These are phyloP conservation scores for Botrytis pseudocinerea DNA, from an alignment of 2,329 filamentous ascomycete species.

Conservation along the genomic window DNA sequence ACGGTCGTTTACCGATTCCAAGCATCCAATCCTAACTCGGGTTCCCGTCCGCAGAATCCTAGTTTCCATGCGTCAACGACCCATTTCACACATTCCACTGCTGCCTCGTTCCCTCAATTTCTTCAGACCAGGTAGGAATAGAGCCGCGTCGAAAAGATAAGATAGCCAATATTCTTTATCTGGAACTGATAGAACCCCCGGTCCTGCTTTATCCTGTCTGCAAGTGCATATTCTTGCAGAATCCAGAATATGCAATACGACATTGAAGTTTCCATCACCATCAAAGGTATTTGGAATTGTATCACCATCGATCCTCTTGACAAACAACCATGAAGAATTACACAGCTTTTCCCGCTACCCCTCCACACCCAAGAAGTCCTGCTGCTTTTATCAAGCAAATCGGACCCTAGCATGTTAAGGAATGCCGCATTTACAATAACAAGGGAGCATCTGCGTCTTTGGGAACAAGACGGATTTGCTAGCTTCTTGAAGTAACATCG, in stretches of 20 bases:
- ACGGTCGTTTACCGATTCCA: not conserved
- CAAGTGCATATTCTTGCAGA: not conserved
- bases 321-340: not conserved
- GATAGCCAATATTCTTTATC: not conserved
- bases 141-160: not conserved
- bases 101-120: not conserved
- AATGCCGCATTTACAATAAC: not conserved
- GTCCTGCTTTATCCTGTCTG: not conserved
- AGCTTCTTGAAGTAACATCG: not conserved
- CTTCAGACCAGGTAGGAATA: not conserved
- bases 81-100: not conserved
- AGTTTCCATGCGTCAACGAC: not conserved
- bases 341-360: not conserved
- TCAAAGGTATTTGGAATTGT: not conserved
- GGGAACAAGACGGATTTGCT: not conserved
- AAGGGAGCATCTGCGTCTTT: not conserved
- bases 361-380: conserved; percentile 1
- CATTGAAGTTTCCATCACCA: not conserved
- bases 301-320: not conserved
- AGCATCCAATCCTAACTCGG: not conserved
- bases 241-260: not conserved
- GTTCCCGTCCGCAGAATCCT: conserved; percentile 1
- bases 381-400: not conserved
- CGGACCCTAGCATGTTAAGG: not conserved
- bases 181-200: not conserved